Percentiles rank a stretch among this genome's conserved stretches.
These are phyloP conservation scores for Trichoderma asperellum DNA, from an alignment of 2,329 filamentous ascomycete genomes.

Conservation along the genomic window DNA sequence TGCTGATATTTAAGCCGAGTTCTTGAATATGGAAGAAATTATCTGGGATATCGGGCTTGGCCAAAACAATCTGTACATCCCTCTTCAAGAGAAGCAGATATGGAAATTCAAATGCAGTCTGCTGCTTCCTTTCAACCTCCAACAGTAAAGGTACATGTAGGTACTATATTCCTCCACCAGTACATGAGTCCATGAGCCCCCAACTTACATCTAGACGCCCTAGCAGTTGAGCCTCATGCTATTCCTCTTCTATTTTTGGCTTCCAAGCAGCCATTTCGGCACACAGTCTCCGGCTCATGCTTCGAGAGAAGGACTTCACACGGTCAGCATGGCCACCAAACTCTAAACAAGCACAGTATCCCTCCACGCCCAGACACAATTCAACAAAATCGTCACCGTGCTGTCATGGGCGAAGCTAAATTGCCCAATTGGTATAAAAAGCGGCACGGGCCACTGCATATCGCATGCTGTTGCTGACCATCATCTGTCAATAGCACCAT, in stretches of 20 bases:
- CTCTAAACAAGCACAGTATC: neutral
- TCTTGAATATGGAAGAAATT: neutral
- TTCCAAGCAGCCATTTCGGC: neutral
- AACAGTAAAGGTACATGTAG: too few relatives aligned
- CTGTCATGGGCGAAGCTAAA: conserved; percentile 14
- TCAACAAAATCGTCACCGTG: conserved; percentile 8
- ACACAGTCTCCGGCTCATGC: neutral
- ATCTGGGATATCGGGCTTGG: neutral
- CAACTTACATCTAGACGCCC: neutral
- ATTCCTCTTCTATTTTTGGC: neutral
- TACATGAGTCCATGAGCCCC: too few relatives aligned
- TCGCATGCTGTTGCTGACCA: neutral
- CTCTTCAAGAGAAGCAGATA: neutral
- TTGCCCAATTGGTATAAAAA: neutral
- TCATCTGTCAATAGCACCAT: neutral
- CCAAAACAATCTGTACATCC: neutral
- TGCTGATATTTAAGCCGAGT: neutral
- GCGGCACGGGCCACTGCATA: neutral
- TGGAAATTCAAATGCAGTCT: neutral
- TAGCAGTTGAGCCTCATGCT: neutral
- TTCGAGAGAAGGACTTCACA: neutral
- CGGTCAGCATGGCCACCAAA: neutral
- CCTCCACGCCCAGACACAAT: neutral
- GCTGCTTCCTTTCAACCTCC: neutral
- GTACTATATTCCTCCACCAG: too few relatives aligned